phyloP scores from a whole-genome alignment of 179 eudicot species.

The Spergularia azorica region DNA sequence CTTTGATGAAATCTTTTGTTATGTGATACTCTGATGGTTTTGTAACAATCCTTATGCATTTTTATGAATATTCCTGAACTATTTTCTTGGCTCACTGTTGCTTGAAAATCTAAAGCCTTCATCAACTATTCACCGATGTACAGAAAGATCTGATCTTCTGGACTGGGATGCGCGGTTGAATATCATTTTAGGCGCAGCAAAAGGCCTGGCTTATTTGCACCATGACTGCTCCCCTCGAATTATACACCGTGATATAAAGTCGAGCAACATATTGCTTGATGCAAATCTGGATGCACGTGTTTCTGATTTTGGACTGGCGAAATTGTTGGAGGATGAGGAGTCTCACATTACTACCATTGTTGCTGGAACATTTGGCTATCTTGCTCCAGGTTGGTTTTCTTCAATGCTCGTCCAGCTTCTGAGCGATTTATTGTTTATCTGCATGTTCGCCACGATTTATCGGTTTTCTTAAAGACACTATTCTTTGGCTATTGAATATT shows the following conservation, averaged over 20 bases:
- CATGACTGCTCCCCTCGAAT: conserved; percentile 98
- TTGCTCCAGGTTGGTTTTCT: conserved; percentile 84
- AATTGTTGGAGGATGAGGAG: conserved; percentile 92
- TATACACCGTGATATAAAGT: conserved; percentile 96
- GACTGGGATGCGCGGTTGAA: conserved; percentile 92
- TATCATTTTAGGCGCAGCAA: conserved; percentile 90
- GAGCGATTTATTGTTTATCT: not conserved
- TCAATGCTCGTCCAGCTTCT: not conserved
- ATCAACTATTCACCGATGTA: conserved; percentile 32
- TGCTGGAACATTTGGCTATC: conserved; percentile 98
- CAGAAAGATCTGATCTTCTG: conserved; percentile 84
- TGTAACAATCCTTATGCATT: not conserved
- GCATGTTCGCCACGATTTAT: not conserved
- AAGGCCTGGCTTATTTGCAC: conserved; percentile 92
- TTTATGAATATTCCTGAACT: not conserved
- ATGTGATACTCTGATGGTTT: conserved; percentile 15
- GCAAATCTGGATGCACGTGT: conserved; percentile 96
- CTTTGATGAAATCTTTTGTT: not conserved
- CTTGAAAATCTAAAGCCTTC: conserved; percentile 4
- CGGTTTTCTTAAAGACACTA: no score
- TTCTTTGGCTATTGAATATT: no score
- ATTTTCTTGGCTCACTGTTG: not conserved
- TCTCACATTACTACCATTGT: conserved; percentile 98
- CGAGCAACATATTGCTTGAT: conserved; percentile 97
- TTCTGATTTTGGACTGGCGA: conserved; percentile 97